Percentiles rank a stretch among this genome's conserved stretches.
phyloP scores from a whole-genome alignment of 495 filamentous ascomycete species.

The Neurospora sp. region DNA sequence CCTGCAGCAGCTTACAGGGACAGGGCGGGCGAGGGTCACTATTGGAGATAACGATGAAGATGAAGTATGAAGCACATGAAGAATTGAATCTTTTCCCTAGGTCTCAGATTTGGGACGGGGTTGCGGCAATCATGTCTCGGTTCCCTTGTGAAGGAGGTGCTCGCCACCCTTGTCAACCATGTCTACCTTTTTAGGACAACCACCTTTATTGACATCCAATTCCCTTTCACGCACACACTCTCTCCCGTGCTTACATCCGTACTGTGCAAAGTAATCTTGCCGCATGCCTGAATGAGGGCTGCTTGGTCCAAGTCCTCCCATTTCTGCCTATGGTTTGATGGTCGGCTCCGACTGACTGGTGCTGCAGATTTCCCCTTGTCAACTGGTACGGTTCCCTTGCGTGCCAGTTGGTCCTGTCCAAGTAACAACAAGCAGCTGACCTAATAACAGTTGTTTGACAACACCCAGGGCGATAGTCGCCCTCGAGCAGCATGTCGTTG shows the following conservation, averaged over 20 bases:
- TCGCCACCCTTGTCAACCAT: conserved; percentile 4
- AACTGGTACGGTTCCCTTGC: conserved; percentile 27
- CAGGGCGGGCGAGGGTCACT: conserved; percentile 78
- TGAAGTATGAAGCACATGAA: conserved; percentile 25
- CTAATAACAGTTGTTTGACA: neutral
- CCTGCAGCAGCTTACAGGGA: conserved; percentile 73
- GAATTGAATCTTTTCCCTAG: conserved; percentile 10
- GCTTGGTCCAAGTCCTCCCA: conserved; percentile 1
- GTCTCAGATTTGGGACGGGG: conserved; percentile 6
- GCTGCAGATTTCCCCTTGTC: conserved; percentile 8
- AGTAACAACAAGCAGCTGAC: neutral
- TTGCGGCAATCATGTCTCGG: conserved; percentile 12
- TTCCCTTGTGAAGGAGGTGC: conserved; percentile 16
- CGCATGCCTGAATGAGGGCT: conserved; percentile 14
- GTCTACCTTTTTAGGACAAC: conserved; percentile 9
- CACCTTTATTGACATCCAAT: conserved; percentile 3
- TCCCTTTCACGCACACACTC: conserved; percentile 6
- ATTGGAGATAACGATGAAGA: conserved; percentile 65
- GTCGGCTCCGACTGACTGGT: neutral
- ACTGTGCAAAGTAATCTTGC: conserved; percentile 17
- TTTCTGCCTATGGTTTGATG: neutral
- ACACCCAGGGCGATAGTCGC: conserved; percentile 5
- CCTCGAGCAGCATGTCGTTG: conserved; percentile 8
- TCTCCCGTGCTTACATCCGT: conserved; percentile 6
- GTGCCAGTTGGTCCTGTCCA: conserved; percentile 26